phyloP scores from a whole-genome alignment of 306 rosid species.

The Acmispon strigosus region DNA sequence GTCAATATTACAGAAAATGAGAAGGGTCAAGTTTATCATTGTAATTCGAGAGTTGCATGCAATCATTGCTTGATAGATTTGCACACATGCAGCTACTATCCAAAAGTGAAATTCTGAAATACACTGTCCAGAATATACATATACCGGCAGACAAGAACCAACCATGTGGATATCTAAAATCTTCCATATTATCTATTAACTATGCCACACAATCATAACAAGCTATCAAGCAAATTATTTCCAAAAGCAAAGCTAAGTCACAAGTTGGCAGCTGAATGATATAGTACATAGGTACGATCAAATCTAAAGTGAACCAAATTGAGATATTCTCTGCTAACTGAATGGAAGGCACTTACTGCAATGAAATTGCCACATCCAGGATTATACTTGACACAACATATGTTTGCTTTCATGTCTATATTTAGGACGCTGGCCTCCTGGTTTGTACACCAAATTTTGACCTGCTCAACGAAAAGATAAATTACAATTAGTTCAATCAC shows the following conservation, averaged over 20 bases:
- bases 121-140: background rate
- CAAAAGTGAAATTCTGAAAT: background rate
- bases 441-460: conserved; percentile 91
- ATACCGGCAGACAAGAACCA: background rate
- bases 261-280: conserved; percentile 17
- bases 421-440: conserved; percentile 89
- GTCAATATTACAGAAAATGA: background rate
- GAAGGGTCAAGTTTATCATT: background rate
- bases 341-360: conserved; percentile 57
- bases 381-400: conserved; percentile 93
- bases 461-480: conserved; percentile 47
- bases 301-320: conserved; percentile 3
- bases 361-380: conserved; percentile 90
- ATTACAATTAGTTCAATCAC: conserved; percentile 1
- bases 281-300: background rate
- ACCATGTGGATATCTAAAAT: background rate
- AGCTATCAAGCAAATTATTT: conserved; percentile 3
- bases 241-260: conserved; percentile 8
- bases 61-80: background rate
- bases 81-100: background rate
- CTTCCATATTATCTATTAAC: background rate
- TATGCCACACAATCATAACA: background rate
- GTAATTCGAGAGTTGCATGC: background rate
- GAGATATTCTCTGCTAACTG: conserved; percentile 10
- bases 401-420: conserved; percentile 98